phyloP scores from a whole-genome alignment of 441 rosid genomes.

The Omphalea diandra region DNA sequence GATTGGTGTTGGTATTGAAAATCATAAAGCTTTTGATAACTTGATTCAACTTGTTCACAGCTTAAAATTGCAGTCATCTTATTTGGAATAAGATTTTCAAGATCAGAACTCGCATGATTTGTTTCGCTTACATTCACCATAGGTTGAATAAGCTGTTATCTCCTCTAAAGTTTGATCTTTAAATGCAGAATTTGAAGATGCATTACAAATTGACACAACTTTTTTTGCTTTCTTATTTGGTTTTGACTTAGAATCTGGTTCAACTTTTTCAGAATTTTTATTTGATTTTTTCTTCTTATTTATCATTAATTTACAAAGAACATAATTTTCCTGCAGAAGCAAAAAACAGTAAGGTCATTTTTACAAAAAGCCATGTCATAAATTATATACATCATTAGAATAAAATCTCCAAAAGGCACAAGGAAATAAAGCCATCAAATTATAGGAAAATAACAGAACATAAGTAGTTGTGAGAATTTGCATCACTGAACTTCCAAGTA shows the following conservation, averaged over 20 bases:
- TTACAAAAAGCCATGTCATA: not conserved
- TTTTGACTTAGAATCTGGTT: not conserved
- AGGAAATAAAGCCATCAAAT: not conserved
- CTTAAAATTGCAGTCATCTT: too few relatives aligned
- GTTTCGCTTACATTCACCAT: not conserved
- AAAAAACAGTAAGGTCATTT: not conserved
- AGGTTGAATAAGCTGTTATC: not conserved
- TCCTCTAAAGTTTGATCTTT: not conserved
- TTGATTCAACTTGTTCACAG: too few relatives aligned
- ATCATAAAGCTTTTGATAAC: too few relatives aligned
- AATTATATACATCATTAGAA: not conserved
- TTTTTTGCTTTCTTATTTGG: not conserved
- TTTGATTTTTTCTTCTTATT: constrained; percentile 8
- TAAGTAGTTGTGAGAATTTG: too few relatives aligned
- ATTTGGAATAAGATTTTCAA: not conserved
- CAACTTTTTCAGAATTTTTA: not conserved
- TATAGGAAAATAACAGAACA: not conserved
- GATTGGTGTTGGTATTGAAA: too few relatives aligned
- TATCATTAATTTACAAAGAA: constrained; percentile 18
- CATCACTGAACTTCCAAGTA: not conserved
- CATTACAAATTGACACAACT: not conserved
- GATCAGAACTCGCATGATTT: not conserved
- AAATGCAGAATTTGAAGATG: not conserved
- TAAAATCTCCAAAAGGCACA: not conserved
- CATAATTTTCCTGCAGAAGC: constrained; percentile 17